A percentile compares a stretch with the other conserved stretches of the same genome.
phyloP scores from a whole-genome alignment of 768 basidiomycete genomes.

The Russula abietina region DNA sequence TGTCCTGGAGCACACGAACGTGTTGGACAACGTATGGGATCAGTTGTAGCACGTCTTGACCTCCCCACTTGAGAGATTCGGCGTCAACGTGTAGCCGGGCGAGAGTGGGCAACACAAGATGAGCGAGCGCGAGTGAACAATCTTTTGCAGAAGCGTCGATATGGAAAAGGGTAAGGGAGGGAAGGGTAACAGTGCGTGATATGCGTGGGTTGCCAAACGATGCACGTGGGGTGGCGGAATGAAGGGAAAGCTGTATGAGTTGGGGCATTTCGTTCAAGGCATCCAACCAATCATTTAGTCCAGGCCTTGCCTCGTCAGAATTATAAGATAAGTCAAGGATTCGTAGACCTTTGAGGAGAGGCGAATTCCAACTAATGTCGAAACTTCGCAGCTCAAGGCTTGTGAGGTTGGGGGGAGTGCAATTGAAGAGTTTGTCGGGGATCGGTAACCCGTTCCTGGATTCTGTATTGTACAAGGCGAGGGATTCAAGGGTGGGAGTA shows the following conservation, averaged over 20 bases:
- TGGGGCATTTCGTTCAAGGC: not conserved
- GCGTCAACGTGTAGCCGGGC: not conserved
- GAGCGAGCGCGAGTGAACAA: not conserved
- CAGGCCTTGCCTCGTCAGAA: not conserved
- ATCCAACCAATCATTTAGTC: not conserved
- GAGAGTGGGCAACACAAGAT: no score
- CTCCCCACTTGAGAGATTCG: not conserved
- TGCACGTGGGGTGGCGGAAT: not conserved
- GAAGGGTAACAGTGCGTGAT: no score
- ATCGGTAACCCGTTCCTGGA: no score
- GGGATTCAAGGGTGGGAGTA: no score
- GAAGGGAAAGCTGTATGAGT: not conserved
- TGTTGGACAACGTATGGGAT: no score
- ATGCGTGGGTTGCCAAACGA: no score
- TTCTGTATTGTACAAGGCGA: no score
- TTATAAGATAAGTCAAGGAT: not conserved
- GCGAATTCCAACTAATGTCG: not conserved
- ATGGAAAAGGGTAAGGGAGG: not conserved
- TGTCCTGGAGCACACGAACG: no score
- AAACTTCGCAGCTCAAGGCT: not conserved
- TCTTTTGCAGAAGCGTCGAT: not conserved
- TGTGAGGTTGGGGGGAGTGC: not conserved
- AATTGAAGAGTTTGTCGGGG: not conserved
- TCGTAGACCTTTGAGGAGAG: not conserved
- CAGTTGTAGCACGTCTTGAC: constrained; percentile 1